Conservation (phyloP, 345 rosid genomes). For the Bruguiera gymnorhiza region DNA sequence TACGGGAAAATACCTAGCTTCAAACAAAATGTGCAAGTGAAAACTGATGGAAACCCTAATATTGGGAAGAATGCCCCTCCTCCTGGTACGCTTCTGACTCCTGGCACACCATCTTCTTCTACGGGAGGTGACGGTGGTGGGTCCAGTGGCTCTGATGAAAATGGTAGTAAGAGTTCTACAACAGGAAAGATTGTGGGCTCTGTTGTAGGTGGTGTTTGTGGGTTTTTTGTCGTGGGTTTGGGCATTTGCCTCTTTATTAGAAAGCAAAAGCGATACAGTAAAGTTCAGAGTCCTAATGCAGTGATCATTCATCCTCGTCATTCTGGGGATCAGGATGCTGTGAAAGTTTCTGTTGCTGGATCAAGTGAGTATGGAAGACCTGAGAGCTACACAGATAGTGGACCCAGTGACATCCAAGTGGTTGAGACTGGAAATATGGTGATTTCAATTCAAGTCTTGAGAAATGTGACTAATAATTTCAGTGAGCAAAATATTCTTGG, state of each 20-base stretch:
- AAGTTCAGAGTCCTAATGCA: constrained; percentile 54
- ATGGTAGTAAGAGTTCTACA: constrained; percentile 26
- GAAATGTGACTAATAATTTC: constrained; percentile 3
- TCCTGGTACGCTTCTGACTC: constrained; percentile 19
- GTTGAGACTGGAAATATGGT: constrained; percentile 1
- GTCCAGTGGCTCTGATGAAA: constrained; percentile 22
- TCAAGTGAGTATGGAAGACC: constrained; percentile 43
- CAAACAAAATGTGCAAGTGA: constrained; percentile 31
- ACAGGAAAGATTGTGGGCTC: constrained; percentile 48
- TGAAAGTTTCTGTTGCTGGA: constrained; percentile 50
- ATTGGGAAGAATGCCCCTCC: constrained; percentile 36
- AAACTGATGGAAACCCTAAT: constrained; percentile 43
- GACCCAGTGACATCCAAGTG: neutral
- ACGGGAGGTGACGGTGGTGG: constrained; percentile 12
- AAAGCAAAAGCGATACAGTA: constrained; percentile 40
- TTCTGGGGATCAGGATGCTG: constrained; percentile 53
- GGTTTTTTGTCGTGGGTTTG: constrained; percentile 40
- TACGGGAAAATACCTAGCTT: constrained; percentile 54
- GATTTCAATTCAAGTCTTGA: neutral
- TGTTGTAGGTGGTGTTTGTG: constrained; percentile 46
- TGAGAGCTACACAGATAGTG: constrained; percentile 31
- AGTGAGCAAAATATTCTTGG: constrained; percentile 4
- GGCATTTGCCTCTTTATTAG: constrained; percentile 32
- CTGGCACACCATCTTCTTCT: constrained; percentile 11
- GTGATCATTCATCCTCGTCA: constrained; percentile 57